These are phyloP conservation scores for Neckera pumila DNA, from an alignment of 225 moss, liverwort and hornwort genomes.

Conservation along the genomic window DNA sequence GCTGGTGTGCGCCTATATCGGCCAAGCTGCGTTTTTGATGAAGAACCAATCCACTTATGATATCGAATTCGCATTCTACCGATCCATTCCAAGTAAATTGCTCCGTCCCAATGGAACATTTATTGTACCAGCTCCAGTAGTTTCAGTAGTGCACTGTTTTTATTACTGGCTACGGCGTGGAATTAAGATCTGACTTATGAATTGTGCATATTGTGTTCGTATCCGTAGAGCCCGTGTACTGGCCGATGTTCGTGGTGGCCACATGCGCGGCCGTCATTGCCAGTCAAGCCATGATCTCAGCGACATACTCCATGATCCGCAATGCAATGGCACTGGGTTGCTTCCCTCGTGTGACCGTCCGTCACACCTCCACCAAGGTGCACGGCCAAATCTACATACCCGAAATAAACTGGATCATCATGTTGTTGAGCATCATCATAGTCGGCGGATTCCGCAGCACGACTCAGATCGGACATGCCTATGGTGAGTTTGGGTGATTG, in stretches of 20 bases:
- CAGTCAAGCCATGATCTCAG: slow-evolving; percentile 72
- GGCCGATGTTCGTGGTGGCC: slow-evolving; percentile 58
- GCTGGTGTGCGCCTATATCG: slow-evolving; percentile 23
- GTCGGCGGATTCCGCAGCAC: slow-evolving; percentile 53
- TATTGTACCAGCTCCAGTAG: background rate
- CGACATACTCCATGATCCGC: slow-evolving; percentile 57
- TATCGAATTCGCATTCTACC: slow-evolving; percentile 12
- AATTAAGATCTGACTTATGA: background rate
- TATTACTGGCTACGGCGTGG: background rate
- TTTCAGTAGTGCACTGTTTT: background rate
- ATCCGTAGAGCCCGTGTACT: slow-evolving; percentile 31
- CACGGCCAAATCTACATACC: slow-evolving; percentile 59
- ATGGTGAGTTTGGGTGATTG: slow-evolving; percentile 34
- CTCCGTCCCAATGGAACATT: background rate
- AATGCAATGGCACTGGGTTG: slow-evolving; percentile 60
- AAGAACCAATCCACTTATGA: slow-evolving; percentile 6
- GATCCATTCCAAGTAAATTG: slow-evolving; percentile 23
- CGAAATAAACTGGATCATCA: slow-evolving; percentile 62
- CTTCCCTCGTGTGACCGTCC: slow-evolving; percentile 47
- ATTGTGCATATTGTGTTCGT: background rate
- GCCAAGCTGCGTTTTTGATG: slow-evolving; percentile 30
- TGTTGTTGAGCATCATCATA: slow-evolving; percentile 37
- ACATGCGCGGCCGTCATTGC: slow-evolving; percentile 55
- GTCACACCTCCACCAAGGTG: slow-evolving; percentile 42
- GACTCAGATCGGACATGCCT: slow-evolving; percentile 48